Conservation (phyloP, 2,329 filamentous ascomycete species). For the Lecanosticta acicola region DNA sequence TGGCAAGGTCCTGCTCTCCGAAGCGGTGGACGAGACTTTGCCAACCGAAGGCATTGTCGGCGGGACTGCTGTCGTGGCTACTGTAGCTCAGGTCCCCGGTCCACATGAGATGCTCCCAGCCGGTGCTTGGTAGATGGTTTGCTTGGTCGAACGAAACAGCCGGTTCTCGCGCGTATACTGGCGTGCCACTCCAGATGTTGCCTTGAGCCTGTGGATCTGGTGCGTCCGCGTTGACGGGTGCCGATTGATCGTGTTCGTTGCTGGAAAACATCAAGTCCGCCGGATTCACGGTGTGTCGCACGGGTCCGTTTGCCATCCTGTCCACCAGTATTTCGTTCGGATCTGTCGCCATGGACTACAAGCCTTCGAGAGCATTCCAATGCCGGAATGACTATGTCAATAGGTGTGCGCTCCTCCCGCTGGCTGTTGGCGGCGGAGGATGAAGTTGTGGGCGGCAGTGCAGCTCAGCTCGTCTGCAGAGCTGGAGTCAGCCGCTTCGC, state of each 20-base stretch:
- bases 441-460: no score
- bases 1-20: background rate
- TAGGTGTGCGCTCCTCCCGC: no score
- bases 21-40: background rate
- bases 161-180: background rate
- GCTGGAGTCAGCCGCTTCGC: no score
- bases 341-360: no score
- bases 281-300: conserved; percentile 5
- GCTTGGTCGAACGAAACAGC: background rate
- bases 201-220: background rate
- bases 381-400: no score
- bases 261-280: conserved; percentile 3
- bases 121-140: background rate
- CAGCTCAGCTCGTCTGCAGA: no score
- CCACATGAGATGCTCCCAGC: background rate
- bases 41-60: background rate
- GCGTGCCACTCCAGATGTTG: background rate
- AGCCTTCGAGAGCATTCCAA: no score
- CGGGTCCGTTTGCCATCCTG: background rate
- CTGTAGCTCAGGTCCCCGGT: background rate
- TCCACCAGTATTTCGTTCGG: no score
- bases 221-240: background rate
- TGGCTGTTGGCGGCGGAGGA: no score
- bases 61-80: background rate
- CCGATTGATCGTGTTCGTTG: background rate